Base-by-base conservation (phyloP, 306 rosid genomes). In the Prunus campanulata region DNA sequence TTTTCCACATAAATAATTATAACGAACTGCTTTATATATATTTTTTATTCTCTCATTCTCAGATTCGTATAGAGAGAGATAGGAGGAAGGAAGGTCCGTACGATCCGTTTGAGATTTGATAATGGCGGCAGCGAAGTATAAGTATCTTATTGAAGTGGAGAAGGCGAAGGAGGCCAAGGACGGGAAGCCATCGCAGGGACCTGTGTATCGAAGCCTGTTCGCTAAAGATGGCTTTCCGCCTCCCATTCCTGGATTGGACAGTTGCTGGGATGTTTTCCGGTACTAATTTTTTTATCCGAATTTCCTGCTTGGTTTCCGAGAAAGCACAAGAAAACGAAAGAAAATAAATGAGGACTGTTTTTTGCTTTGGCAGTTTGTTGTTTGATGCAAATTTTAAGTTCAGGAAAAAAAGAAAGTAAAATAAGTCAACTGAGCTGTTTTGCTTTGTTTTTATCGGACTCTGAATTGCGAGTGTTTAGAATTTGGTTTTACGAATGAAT, bases 201-300 rank as follows among this genome's bases (percentile, higher is more conserved):
- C 97, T 13, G 96, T 86, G 4, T 92, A 95, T 24, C 91, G 98
- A 55, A 92, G 97, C 81, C 49, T 86, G 56, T 90, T 90, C 73
- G 93, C 98, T 2, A 92, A 90, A 74, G 87, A 92, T 79, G 97
- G 97, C 11, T 92, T 89, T 55, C 97, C 98, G 11, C 30, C 90
- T 52, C 90, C 96, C 19, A 65, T 86, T 63, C 51, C 54, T 2
- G 97, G 97, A 61, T 80, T 95, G 79, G 83, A 90, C n/a, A 47
- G 81, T 71, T 95, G 98, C 88, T 95, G 98, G 98, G 98, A 95
- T 66, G 85, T 95, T 56, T 95, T 95, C 68, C 87, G 96, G 98
- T 94, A 64, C 51, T 67, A 30, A 0, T 6, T 55, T 57, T 25
- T 32, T 22, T 16, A 2, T 11, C 56, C 57, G 12, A 27, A 3